Base-by-base conservation (phyloP, 305 asterid genomes). In the Fraxinus ornus region DNA sequence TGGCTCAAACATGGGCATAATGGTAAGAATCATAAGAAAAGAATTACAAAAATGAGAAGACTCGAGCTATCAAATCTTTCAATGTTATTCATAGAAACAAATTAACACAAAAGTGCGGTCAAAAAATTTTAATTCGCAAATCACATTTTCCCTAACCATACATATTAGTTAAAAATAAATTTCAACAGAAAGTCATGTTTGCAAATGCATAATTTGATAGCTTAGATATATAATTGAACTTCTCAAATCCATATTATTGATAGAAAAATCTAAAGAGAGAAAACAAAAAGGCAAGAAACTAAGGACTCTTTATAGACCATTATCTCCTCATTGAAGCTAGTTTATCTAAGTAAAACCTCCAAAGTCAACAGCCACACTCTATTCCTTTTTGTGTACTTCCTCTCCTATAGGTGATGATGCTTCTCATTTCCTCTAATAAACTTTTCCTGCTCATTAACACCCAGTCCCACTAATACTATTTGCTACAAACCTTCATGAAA, bases 161-260 rank as follows among this genome's bases (percentile, higher is more conserved):
- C 73, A 55, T 13, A 82, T 76, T 79, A 79, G 24, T 52, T 22
- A 6, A 52, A 52, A 77, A 72, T 32, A 30, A 80, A 6, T 68
- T 60, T 55, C 80, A 76, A 71, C 21, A 24, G 17, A 4, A 72
- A 49, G 24, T 71, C 66, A 74, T 77, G 73, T 57, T 76, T 47
- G 44, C 52, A 83, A 80, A 83, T 81, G 79, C 66, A 55, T 55
- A 55, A 19, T 55, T 55, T 55, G 66, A 55, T 3, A n/a, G 26
- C 66, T 6, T 55, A 55, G 66, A 55, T 55, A n/a, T 19, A 55
- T 55, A 55, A n/a, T 52, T 49, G 22, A 55, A 55, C 66, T 55
- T 19, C 66, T 55, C 66, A n/a, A 55, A 55, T 55, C 66, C 66
- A 55, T 55, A 19, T n/a, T 55, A 21, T 5, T 19, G 24, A 55